Percentiles rank a stretch among this genome's conserved stretches.
Evolutionary conservation across 768 basidiomycete genomes (phyloP).

Genomic region (Leccinum ochraceum): DNA sequence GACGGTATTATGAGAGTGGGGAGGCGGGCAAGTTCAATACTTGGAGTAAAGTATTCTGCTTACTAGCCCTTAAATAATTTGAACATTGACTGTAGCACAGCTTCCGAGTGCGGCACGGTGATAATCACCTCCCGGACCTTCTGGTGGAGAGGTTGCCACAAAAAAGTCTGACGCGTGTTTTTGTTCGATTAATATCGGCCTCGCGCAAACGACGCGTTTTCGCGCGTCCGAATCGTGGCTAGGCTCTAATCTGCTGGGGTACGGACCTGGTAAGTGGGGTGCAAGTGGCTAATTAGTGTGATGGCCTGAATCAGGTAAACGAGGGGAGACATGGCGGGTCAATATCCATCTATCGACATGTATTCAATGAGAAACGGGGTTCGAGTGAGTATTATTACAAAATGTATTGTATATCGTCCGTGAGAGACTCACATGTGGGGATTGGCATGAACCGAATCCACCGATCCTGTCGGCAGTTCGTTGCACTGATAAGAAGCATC

Average conservation of each 20-base stretch:
- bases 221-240: conserved; percentile 1
- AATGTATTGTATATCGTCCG: not conserved
- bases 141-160: conserved; percentile 3
- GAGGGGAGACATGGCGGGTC: not conserved
- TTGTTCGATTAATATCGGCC: not conserved
- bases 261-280: not conserved
- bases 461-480: conserved; percentile 12
- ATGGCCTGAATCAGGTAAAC: not conserved
- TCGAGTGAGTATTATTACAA: not conserved
- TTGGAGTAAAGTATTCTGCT: not conserved
- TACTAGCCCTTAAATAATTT: conserved; percentile 13
- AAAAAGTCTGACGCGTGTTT: not conserved
- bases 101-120: not conserved
- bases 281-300: not conserved
- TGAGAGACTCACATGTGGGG: not conserved
- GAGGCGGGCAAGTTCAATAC: not conserved
- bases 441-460: conserved; percentile 7
- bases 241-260: not conserved
- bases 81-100: conserved; percentile 13
- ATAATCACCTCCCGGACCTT: not conserved
- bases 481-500: not conserved
- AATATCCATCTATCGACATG: not conserved
- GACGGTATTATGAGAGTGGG: not conserved
- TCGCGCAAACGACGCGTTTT: not conserved
- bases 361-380: not conserved